Evolutionary conservation across 768 basidiomycete genomes (phyloP).

Genomic region (Leccinellum rugosiceps): DNA sequence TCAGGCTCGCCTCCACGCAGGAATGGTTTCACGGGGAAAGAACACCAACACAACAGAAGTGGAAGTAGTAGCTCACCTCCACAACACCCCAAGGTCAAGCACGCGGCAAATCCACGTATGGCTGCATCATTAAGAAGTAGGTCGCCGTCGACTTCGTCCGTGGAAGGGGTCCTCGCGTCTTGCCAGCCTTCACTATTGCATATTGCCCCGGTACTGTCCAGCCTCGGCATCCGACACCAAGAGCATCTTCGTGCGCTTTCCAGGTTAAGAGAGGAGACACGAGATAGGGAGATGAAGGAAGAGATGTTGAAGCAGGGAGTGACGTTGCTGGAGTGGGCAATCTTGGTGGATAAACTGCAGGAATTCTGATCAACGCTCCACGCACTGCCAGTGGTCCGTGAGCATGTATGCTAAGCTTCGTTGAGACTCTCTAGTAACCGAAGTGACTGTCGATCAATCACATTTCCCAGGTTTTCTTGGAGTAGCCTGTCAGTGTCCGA

Average conservation of each 20-base stretch:
- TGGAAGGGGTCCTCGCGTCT: slow-evolving; percentile 54
- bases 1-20: slow-evolving; percentile 26
- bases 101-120: slow-evolving; percentile 11
- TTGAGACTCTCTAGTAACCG: neutral
- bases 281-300: slow-evolving; percentile 68
- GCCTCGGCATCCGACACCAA: slow-evolving; percentile 54
- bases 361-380: slow-evolving; percentile 16
- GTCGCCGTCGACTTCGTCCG: slow-evolving; percentile 37
- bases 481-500: no score
- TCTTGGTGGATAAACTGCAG: slow-evolving; percentile 64
- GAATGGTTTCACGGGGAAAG: slow-evolving; percentile 10
- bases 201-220: slow-evolving; percentile 52
- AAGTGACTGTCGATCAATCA: no score
- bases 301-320: slow-evolving; percentile 66
- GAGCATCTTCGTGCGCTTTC: slow-evolving; percentile 65
- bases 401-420: neutral
- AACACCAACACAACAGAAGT: slow-evolving; percentile 12
- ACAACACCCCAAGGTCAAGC: slow-evolving; percentile 10
- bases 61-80: slow-evolving; percentile 22
- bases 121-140: slow-evolving; percentile 18
- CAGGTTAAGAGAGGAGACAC: slow-evolving; percentile 58
- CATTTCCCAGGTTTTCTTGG: no score
- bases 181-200: slow-evolving; percentile 67
- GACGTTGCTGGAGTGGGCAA: slow-evolving; percentile 77
- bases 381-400: neutral